These are phyloP conservation scores for Friedmanniomyces endolithicus DNA, from an alignment of 495 filamentous ascomycete species.

Conservation along the genomic window DNA sequence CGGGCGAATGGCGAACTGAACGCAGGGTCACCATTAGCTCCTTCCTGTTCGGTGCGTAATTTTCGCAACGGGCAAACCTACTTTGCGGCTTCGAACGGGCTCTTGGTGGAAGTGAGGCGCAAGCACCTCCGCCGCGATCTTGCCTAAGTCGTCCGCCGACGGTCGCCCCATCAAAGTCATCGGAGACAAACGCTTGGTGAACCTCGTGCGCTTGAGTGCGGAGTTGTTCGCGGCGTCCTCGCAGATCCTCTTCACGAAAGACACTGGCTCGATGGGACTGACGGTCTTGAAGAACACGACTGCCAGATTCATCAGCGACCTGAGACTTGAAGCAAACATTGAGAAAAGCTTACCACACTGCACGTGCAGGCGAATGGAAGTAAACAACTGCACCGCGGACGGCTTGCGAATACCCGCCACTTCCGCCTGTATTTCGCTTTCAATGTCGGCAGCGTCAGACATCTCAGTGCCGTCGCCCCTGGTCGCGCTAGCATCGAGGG, in stretches of 20 bases:
- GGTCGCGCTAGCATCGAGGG: slow-evolving; percentile 25
- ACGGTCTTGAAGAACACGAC: slow-evolving; percentile 54
- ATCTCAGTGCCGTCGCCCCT: slow-evolving; percentile 30
- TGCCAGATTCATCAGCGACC: slow-evolving; percentile 16
- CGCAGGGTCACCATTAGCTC: not conserved
- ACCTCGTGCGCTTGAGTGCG: slow-evolving; percentile 52
- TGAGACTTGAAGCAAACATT: not conserved
- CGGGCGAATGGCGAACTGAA: slow-evolving; percentile 81
- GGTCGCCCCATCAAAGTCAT: slow-evolving; percentile 65
- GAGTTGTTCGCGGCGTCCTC: slow-evolving; percentile 40
- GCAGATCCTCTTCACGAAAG: slow-evolving; percentile 66
- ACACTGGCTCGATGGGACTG: slow-evolving; percentile 64
- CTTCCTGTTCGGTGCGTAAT: not conserved
- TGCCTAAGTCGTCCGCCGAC: slow-evolving; percentile 59
- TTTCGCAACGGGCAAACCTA: not conserved
- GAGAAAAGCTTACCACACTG: slow-evolving; percentile 51
- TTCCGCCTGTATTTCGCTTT: slow-evolving; percentile 69
- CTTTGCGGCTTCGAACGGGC: slow-evolving; percentile 3
- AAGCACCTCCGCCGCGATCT: slow-evolving; percentile 59
- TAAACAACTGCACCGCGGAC: slow-evolving; percentile 41
- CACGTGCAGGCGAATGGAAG: slow-evolving; percentile 55
- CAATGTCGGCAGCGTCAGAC: slow-evolving; percentile 50
- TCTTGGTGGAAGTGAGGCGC: slow-evolving; percentile 52
- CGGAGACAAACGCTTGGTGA: slow-evolving; percentile 75
- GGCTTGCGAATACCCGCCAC: slow-evolving; percentile 49